Percentiles rank a stretch among this genome's conserved stretches.
phyloP scores from a whole-genome alignment of 148 eudicot genomes.

The Chenopodium quinoa region DNA sequence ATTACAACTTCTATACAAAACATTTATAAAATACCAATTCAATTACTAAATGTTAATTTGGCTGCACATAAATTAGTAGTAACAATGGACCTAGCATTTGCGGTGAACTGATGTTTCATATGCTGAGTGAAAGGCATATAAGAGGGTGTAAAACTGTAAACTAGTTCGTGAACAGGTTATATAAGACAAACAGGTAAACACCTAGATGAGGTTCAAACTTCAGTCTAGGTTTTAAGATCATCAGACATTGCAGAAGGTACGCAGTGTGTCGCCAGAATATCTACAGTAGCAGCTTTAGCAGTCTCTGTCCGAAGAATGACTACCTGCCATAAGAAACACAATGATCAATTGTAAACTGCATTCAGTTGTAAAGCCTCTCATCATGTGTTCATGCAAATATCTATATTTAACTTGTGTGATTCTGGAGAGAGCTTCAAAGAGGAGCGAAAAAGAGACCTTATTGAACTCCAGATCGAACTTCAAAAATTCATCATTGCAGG shows the following conservation, averaged over 20 bases:
- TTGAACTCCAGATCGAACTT: slow-evolving; percentile 75
- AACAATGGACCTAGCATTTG: too few relatives aligned
- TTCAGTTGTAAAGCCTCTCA: not conserved
- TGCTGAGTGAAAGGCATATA: too few relatives aligned
- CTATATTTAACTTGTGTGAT: not conserved
- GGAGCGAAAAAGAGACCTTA: slow-evolving; percentile 45
- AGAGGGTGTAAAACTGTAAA: too few relatives aligned
- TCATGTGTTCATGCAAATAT: not conserved
- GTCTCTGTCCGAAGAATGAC: slow-evolving; percentile 65
- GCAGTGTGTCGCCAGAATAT: slow-evolving; percentile 74
- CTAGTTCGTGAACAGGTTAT: too few relatives aligned
- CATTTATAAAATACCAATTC: too few relatives aligned
- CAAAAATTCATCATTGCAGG: slow-evolving; percentile 71
- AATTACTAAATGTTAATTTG: too few relatives aligned
- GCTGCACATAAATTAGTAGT: too few relatives aligned
- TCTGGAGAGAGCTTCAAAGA: not conserved
- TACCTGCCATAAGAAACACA: slow-evolving; percentile 41
- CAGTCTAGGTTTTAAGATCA: slow-evolving; percentile 48
- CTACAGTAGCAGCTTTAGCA: slow-evolving; percentile 79
- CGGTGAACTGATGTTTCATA: too few relatives aligned
- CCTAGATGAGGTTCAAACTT: not conserved
- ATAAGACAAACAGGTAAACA: too few relatives aligned
- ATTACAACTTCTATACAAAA: too few relatives aligned
- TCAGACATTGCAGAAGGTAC: slow-evolving; percentile 90
- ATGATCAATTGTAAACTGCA: not conserved